phyloP scores from a whole-genome alignment of 306 rosid species.

The Leucaena leucocephala region DNA sequence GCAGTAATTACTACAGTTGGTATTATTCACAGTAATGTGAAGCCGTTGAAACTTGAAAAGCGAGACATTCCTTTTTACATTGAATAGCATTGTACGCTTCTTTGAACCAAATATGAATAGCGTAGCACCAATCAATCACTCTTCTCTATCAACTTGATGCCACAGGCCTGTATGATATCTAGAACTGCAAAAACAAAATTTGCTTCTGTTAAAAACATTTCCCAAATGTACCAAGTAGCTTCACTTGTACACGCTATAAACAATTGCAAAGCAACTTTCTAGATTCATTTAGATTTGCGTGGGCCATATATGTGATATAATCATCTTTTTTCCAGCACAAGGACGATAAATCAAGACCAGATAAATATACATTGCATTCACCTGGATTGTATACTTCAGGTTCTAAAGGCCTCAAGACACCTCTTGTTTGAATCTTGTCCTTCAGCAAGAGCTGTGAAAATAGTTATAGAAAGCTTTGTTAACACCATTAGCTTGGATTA shows the following conservation, averaged over 20 bases:
- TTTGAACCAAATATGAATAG: slow-evolving; percentile 15
- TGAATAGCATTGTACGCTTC: not conserved
- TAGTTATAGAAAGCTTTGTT: slow-evolving; percentile 18
- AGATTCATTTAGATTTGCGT: not conserved
- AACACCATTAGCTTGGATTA: slow-evolving; percentile 30
- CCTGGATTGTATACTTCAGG: slow-evolving; percentile 92
- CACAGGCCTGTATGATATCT: slow-evolving; percentile 78
- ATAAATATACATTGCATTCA: slow-evolving; percentile 34
- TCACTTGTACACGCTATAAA: not conserved
- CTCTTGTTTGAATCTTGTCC: slow-evolving; percentile 85
- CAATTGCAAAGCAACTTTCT: not conserved
- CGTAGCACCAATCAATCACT: slow-evolving; percentile 43
- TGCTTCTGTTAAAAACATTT: slow-evolving; percentile 5
- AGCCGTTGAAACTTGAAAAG: not conserved
- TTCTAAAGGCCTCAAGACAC: slow-evolving; percentile 78
- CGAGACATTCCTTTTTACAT: not conserved
- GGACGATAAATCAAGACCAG: slow-evolving; percentile 23
- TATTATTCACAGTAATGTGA: slow-evolving; percentile 19
- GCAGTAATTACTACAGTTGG: slow-evolving; percentile 14
- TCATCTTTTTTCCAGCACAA: not conserved
- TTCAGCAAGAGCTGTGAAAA: slow-evolving; percentile 76
- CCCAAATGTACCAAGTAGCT: slow-evolving; percentile 1
- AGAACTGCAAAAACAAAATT: slow-evolving; percentile 58
- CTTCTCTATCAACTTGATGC: slow-evolving; percentile 83
- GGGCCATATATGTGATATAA: not conserved